Base-by-base conservation (phyloP, 2,329 filamentous ascomycete species). In the Sodiomyces alkalinus region DNA sequence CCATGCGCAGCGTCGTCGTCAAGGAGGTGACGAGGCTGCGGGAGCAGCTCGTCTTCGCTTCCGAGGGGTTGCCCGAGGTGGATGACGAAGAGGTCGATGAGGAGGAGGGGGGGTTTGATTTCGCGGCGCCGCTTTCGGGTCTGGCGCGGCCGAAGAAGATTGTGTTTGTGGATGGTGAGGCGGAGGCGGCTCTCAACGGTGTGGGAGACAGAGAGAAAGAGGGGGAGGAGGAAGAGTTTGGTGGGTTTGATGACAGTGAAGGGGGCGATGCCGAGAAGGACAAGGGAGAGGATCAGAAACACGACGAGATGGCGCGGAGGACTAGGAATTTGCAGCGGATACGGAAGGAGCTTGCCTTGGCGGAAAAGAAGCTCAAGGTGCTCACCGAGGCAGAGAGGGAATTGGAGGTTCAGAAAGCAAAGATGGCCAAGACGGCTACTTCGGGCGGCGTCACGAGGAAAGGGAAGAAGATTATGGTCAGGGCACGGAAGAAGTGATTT, bases 371-470 rank as follows among this genome's bases (percentile, higher is more conserved):
- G 47, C 53, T 74, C 36, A 57, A 58, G 42, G 55, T 56, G 2
- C 50, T 77, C 17, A 53, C 60, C n/a, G 53, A 60, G 14, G 64
- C 69, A 15, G 72, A 77, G 48, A 50, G 57, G 21, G 53, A 63
- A 39, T 54, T 77, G 16, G 69, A 71, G 35, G 34, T 70, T 30
- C 68, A 75, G 47, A 57, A 64, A 33, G 65, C 68, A 12, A 68
- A 64, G 46, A 76, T 75, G 70, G 68, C 68, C 19, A 77, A 77
- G 56, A 73, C 69, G 38, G 56, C 64, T 7, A 75, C 70, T 2
- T 61, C 64, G 5, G 68, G 67, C 20, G 68, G 68, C 10, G 43
- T 58, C n/a, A 74, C 65, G 17, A 71, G 69, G 45, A 56, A 57
- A 21, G 71, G 72, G 15, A 64, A 64, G 48, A 74, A 70, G 53